Percentiles rank a stretch among this genome's conserved stretches.
These are phyloP conservation scores for Saccharomycopsis sp. DNA, from an alignment of 805 yeast genomes.

Conservation along the genomic window DNA sequence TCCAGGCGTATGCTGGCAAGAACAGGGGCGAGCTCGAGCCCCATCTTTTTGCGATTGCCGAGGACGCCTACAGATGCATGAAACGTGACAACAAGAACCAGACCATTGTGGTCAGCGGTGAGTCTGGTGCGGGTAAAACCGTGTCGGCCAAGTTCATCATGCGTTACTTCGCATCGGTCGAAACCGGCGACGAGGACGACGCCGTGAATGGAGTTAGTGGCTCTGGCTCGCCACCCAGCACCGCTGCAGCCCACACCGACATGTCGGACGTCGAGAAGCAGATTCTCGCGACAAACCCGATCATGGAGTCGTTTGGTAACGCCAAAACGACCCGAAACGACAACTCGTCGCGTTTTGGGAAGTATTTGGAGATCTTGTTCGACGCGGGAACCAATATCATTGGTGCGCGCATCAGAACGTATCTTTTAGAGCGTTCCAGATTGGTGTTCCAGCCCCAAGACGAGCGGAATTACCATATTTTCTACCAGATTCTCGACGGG, in stretches of 20 bases:
- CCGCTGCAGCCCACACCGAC: slow-evolving; percentile 41
- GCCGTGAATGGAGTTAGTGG: too few relatives aligned
- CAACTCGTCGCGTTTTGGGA: slow-evolving; percentile 96
- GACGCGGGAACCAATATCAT: slow-evolving; percentile 69
- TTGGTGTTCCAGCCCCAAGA: slow-evolving; percentile 83
- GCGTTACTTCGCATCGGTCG: slow-evolving; percentile 96
- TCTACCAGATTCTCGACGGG: slow-evolving; percentile 80
- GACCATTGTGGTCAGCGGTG: slow-evolving; percentile 95
- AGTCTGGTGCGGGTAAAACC: slow-evolving; percentile 98
- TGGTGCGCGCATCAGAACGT: slow-evolving; percentile 93
- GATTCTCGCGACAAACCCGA: slow-evolving; percentile 92
- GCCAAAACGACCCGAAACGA: slow-evolving; percentile 97
- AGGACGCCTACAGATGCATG: slow-evolving; percentile 95
- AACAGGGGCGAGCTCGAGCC: slow-evolving; percentile 95
- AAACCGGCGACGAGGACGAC: slow-evolving; percentile 32
- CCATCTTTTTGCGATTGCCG: slow-evolving; percentile 95
- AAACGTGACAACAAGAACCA: slow-evolving; percentile 78
- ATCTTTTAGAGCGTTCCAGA: slow-evolving; percentile 87
- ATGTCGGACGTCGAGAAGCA: slow-evolving; percentile 91
- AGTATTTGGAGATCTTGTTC: slow-evolving; percentile 86
- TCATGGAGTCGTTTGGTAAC: slow-evolving; percentile 97
- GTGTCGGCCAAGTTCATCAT: slow-evolving; percentile 95
- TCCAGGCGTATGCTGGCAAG: slow-evolving; percentile 90
- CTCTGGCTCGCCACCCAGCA: too few relatives aligned
- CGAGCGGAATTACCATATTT: slow-evolving; percentile 94